Percentiles rank a stretch among this genome's conserved stretches.
Conservation (phyloP, 1,139 yeast species). For the Tardiomyces digboiensis region DNA sequence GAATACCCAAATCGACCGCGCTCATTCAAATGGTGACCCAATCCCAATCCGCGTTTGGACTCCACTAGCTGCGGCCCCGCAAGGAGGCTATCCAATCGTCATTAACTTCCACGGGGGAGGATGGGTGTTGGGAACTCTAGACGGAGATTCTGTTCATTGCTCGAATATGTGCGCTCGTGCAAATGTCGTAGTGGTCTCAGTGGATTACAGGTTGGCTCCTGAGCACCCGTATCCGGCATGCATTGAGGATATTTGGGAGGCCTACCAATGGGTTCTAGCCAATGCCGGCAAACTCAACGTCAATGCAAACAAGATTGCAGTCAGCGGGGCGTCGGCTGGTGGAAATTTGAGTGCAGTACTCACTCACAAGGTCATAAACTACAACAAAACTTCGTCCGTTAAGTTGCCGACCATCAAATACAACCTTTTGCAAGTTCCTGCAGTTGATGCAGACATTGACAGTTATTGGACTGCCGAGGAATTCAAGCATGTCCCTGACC, state of each 20-base stretch:
- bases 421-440: neutral
- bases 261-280: constrained; percentile 12
- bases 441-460: neutral
- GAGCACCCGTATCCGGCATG: constrained; percentile 43
- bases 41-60: neutral
- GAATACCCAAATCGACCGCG: neutral
- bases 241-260: constrained; percentile 38
- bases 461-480: neutral
- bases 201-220: constrained; percentile 37
- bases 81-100: neutral
- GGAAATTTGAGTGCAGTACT: constrained; percentile 6
- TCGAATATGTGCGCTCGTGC: constrained; percentile 12
- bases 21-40: neutral
- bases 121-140: constrained; percentile 25
- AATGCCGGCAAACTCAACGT: constrained; percentile 7
- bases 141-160: constrained; percentile 22
- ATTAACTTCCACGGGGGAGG: constrained; percentile 30
- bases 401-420: neutral
- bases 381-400: neutral
- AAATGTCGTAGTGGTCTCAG: constrained; percentile 25
- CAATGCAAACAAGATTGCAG: constrained; percentile 4
- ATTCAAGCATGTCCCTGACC: neutral
- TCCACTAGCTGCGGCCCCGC: neutral
- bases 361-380: constrained; percentile 3
- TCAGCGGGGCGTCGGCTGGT: constrained; percentile 9